phyloP scores from a whole-genome alignment of 345 rosid genomes.

The Cardiospermum halicacabum region DNA sequence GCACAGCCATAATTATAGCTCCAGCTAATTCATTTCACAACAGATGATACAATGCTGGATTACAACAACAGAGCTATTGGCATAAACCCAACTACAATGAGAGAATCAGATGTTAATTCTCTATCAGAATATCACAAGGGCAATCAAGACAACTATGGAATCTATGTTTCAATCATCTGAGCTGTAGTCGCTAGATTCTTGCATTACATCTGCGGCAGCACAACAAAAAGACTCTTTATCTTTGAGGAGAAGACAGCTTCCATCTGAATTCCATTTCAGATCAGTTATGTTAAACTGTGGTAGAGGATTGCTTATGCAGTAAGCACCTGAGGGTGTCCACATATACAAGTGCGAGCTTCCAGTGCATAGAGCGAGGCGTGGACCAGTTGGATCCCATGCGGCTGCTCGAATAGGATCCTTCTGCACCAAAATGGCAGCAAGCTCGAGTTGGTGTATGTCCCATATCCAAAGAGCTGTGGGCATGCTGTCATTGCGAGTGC shows the following conservation, averaged over 20 bases:
- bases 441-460: conserved; percentile 78
- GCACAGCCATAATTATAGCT: background rate
- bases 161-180: conserved; percentile 57
- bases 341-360: conserved; percentile 89
- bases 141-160: background rate
- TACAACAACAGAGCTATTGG: conserved; percentile 5
- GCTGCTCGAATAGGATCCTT: conserved; percentile 88
- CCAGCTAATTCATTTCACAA: background rate
- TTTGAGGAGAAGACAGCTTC: conserved; percentile 89
- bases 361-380: conserved; percentile 77
- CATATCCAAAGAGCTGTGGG: conserved; percentile 91
- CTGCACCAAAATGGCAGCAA: conserved; percentile 84
- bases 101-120: background rate
- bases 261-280: conserved; percentile 86
- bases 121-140: background rate
- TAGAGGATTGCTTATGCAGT: conserved; percentile 71
- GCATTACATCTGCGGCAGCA: conserved; percentile 62
- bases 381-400: conserved; percentile 83
- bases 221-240: conserved; percentile 89
- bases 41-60: conserved; percentile 3
- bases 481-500: conserved; percentile 90
- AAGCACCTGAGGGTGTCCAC: conserved; percentile 96
- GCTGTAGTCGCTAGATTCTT: conserved; percentile 86
- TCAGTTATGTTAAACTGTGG: conserved; percentile 65
- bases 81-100: conserved; percentile 3